phyloP scores from a whole-genome alignment of 108 stramenopile genomes.

The Discostella pseudostelligera region DNA sequence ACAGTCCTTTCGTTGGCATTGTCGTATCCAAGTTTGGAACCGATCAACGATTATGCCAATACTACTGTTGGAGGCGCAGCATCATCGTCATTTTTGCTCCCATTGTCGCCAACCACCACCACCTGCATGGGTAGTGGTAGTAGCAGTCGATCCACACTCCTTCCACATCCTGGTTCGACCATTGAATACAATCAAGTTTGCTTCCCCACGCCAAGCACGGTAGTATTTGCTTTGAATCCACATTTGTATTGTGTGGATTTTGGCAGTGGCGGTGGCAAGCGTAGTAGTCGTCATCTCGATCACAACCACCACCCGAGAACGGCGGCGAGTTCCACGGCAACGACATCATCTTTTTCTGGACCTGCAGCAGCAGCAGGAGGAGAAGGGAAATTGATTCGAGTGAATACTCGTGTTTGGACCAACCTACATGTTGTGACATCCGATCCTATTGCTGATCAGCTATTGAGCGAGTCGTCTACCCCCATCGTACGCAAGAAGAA shows the following conservation, averaged over 20 bases:
- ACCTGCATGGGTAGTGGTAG: background rate
- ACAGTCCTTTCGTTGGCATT: conserved; percentile 5
- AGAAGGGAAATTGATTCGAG: too few relatives aligned
- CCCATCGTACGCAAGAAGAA: conserved; percentile 5
- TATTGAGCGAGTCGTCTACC: background rate
- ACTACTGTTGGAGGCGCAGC: background rate
- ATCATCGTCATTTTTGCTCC: conserved; percentile 8
- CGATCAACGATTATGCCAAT: background rate
- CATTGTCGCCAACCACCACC: conserved; percentile 10
- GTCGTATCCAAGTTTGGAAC: conserved; percentile 7
- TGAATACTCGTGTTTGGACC: conserved; percentile 3
- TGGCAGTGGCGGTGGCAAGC: background rate
- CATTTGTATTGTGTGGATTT: conserved; percentile 46
- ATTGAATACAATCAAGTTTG: conserved; percentile 28
- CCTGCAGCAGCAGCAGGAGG: too few relatives aligned
- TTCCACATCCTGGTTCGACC: conserved; percentile 28
- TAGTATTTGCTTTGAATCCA: conserved; percentile 34
- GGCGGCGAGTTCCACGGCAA: background rate
- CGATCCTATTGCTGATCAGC: background rate
- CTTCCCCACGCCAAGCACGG: conserved; percentile 30
- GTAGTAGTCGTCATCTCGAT: background rate
- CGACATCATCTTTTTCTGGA: background rate
- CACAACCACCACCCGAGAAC: background rate
- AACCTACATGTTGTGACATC: background rate
- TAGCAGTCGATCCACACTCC: background rate